phyloP scores from a whole-genome alignment of 1,139 yeast genomes.

The Geotrichum siamense region DNA sequence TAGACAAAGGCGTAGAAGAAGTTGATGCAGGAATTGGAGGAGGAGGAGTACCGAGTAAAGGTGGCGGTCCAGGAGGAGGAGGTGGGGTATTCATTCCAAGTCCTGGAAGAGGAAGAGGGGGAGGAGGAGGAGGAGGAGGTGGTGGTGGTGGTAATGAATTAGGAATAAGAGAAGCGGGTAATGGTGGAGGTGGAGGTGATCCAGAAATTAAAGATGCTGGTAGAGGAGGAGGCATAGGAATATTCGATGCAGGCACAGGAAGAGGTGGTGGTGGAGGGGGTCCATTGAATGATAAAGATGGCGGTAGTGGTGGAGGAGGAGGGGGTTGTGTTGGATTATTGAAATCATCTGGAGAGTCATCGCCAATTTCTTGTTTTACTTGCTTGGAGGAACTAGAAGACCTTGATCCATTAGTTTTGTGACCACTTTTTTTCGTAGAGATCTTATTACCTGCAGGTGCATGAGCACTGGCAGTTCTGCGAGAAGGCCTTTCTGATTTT shows the following conservation, averaged over 20 bases:
- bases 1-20: slow-evolving; percentile 23
- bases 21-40: slow-evolving; percentile 17
- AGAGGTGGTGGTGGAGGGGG: slow-evolving; percentile 26
- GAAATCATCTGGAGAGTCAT: slow-evolving; percentile 4
- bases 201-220: slow-evolving; percentile 16
- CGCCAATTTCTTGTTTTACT: not conserved
- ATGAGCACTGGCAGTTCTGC: slow-evolving; percentile 9
- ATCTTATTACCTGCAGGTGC: not conserved
- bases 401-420: slow-evolving; percentile 27
- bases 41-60: slow-evolving; percentile 17
- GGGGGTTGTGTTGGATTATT: slow-evolving; percentile 19
- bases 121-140: slow-evolving; percentile 27
- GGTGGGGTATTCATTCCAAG: slow-evolving; percentile 16
- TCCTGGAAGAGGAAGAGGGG: slow-evolving; percentile 25
- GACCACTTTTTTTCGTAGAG: not conserved
- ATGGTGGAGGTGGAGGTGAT: slow-evolving; percentile 19
- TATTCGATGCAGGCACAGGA: slow-evolving; percentile 24
- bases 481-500: slow-evolving; percentile 9
- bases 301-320: slow-evolving; percentile 36
- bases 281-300: slow-evolving; percentile 21
- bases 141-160: slow-evolving; percentile 23
- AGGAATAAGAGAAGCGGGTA: slow-evolving; percentile 4
- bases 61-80: slow-evolving; percentile 26
- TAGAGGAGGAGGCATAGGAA: slow-evolving; percentile 23
- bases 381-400: not conserved